A percentile compares a stretch with the other conserved stretches of the same genome.
phyloP scores from a whole-genome alignment of 805 yeast species.

The Nakazawaea anatomiae region DNA sequence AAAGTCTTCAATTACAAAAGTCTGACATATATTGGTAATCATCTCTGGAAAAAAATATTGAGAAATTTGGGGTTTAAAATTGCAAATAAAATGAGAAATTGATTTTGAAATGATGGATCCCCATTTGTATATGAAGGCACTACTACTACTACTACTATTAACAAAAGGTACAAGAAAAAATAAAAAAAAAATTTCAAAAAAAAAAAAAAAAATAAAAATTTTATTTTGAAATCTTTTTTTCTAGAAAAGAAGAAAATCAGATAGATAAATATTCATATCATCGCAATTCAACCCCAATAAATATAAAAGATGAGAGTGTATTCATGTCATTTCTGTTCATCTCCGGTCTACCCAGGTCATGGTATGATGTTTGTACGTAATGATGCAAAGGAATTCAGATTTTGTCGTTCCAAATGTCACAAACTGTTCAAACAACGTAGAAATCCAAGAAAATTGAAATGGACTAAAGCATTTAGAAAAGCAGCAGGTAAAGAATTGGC shows the following conservation, averaged over 20 bases:
- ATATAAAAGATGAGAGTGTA: constrained; percentile 62
- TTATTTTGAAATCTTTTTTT: neutral
- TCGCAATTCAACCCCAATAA: constrained; percentile 8
- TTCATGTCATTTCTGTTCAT: constrained; percentile 94
- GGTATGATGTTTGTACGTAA: constrained; percentile 98
- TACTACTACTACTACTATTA: too few relatives aligned
- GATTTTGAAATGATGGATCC: too few relatives aligned
- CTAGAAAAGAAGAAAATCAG: neutral
- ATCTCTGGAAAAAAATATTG: too few relatives aligned
- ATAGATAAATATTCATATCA: neutral
- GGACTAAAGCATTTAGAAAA: constrained; percentile 99
- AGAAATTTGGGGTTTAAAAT: too few relatives aligned
- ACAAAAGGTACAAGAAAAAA: too few relatives aligned
- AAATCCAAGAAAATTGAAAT: constrained; percentile 94
- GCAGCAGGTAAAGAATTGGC: constrained; percentile 99
- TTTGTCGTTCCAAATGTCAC: constrained; percentile 97
- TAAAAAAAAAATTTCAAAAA: too few relatives aligned
- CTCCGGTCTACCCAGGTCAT: constrained; percentile 91
- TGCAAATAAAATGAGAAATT: too few relatives aligned
- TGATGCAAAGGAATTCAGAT: constrained; percentile 95
- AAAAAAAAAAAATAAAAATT: too few relatives aligned
- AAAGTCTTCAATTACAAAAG: too few relatives aligned
- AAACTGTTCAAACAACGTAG: constrained; percentile 96
- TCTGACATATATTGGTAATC: too few relatives aligned
- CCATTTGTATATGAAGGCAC: too few relatives aligned